Evolutionary conservation across 352 stramenopile species (phyloP).

Genomic region (Peronospora farinosa): DNA sequence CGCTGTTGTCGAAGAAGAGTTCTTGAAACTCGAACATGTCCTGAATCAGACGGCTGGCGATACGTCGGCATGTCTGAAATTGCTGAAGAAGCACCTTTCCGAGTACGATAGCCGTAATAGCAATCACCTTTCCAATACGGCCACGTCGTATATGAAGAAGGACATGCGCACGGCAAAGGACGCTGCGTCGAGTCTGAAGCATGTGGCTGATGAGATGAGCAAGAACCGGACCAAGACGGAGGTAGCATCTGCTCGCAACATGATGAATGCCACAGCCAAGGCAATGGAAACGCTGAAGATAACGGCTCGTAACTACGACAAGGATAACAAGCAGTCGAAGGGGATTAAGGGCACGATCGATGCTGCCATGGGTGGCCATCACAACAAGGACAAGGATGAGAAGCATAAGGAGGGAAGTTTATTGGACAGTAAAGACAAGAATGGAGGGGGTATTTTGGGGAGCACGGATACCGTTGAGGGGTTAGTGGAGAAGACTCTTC

Average conservation of each 20-base stretch:
- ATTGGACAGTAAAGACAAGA: conserved; percentile 13
- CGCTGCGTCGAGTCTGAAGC: conserved; percentile 18
- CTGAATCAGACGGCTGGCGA: conserved; percentile 21
- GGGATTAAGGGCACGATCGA: conserved; percentile 21
- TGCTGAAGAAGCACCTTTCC: conserved; percentile 23
- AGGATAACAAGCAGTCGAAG: conserved; percentile 20
- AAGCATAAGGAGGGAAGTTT: conserved; percentile 2
- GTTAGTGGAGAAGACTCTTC: conserved; percentile 18
- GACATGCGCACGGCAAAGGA: conserved; percentile 29
- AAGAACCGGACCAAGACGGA: conserved; percentile 19
- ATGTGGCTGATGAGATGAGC: conserved; percentile 19
- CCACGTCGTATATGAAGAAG: conserved; percentile 18
- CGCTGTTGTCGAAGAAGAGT: conserved; percentile 15
- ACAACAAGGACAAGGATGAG: conserved; percentile 8
- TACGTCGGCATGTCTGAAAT: conserved; percentile 14
- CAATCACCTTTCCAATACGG: conserved; percentile 25
- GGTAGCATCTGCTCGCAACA: conserved; percentile 16
- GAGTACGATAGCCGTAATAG: conserved; percentile 29
- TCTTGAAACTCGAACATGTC: conserved; percentile 24
- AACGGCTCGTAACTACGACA: conserved; percentile 26
- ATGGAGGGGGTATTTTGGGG: conserved; percentile 16
- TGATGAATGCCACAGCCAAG: conserved; percentile 18
- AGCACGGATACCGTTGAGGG: conserved; percentile 26
- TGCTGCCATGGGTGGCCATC: conserved; percentile 13
- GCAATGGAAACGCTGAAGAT: conserved; percentile 15